Conservation (phyloP, 805 yeast species). For the Yarrowia osloensis region DNA sequence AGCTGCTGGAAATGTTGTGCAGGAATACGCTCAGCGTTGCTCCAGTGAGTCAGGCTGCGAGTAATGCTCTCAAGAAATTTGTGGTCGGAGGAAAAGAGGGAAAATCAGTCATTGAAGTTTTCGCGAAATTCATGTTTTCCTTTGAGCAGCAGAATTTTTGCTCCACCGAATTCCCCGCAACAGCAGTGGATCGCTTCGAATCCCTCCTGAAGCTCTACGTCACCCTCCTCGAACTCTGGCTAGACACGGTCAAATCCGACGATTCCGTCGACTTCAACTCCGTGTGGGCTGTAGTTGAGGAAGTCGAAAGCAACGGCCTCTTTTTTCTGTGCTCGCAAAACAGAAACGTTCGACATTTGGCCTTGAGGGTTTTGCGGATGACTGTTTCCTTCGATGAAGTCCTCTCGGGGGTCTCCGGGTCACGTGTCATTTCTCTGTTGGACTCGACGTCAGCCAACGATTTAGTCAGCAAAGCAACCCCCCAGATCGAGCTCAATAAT, state of each 20-base stretch:
- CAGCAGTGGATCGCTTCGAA: slow-evolving; percentile 63
- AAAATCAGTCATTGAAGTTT: slow-evolving; percentile 66
- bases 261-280: slow-evolving; percentile 49
- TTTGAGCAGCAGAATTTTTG: slow-evolving; percentile 58
- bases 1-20: slow-evolving; percentile 72
- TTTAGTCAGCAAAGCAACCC: slow-evolving; percentile 55
- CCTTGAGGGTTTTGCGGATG: slow-evolving; percentile 69
- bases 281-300: slow-evolving; percentile 84
- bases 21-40: slow-evolving; percentile 66
- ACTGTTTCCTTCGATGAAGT: slow-evolving; percentile 76
- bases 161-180: slow-evolving; percentile 54
- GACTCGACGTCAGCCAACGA: slow-evolving; percentile 70
- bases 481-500: slow-evolving; percentile 52
- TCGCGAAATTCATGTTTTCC: slow-evolving; percentile 77
- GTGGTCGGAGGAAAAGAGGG: slow-evolving; percentile 72
- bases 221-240: slow-evolving; percentile 81
- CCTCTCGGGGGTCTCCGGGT: slow-evolving; percentile 32
- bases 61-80: slow-evolving; percentile 57
- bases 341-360: slow-evolving; percentile 68
- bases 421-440: slow-evolving; percentile 62
- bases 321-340: slow-evolving; percentile 91
- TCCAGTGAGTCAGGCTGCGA: slow-evolving; percentile 64
- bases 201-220: slow-evolving; percentile 66
- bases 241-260: slow-evolving; percentile 41
- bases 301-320: slow-evolving; percentile 92